These are phyloP conservation scores for Lanzia echinophila DNA, from an alignment of 2,329 filamentous ascomycete species.

Conservation along the genomic window DNA sequence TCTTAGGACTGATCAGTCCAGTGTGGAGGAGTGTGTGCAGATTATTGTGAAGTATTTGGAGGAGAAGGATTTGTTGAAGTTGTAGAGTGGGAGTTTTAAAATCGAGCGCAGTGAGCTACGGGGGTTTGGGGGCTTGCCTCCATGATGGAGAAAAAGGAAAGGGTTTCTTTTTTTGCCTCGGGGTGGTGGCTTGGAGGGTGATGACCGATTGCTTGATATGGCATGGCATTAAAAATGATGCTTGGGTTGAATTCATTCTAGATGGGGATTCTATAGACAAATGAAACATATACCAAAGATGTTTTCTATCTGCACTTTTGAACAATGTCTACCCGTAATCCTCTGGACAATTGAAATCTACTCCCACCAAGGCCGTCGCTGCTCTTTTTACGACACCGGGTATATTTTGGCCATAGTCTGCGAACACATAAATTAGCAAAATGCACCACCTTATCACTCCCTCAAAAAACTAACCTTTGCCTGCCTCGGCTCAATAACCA, in stretches of 20 bases:
- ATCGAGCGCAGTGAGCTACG: not conserved
- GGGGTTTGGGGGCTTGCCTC: not conserved
- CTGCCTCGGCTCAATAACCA: constrained; percentile 85
- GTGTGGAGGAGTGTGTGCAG: constrained; percentile 80
- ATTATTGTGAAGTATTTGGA: constrained; percentile 78
- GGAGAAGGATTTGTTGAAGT: constrained; percentile 53
- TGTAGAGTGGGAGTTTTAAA: constrained; percentile 9
- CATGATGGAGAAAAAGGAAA: too few relatives aligned
- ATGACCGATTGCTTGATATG: not conserved
- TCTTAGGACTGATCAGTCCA: constrained; percentile 73
- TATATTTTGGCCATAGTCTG: constrained; percentile 19
- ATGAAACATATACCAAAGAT: too few relatives aligned
- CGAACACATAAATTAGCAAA: constrained; percentile 4
- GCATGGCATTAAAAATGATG: too few relatives aligned
- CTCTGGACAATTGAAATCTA: too few relatives aligned
- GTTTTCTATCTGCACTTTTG: too few relatives aligned
- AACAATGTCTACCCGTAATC: too few relatives aligned
- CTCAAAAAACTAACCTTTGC: constrained; percentile 45
- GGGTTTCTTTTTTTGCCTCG: too few relatives aligned
- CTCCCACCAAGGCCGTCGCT: not conserved
- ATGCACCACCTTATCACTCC: not conserved
- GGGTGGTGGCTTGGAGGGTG: too few relatives aligned
- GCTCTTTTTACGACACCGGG: constrained; percentile 3
- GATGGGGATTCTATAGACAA: not conserved
- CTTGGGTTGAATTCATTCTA: not conserved